Evolutionary conservation across 306 rosid genomes (phyloP), one percentile per base, ranked within the genome.

Genomic region (Lagenaria siceraria): DNA sequence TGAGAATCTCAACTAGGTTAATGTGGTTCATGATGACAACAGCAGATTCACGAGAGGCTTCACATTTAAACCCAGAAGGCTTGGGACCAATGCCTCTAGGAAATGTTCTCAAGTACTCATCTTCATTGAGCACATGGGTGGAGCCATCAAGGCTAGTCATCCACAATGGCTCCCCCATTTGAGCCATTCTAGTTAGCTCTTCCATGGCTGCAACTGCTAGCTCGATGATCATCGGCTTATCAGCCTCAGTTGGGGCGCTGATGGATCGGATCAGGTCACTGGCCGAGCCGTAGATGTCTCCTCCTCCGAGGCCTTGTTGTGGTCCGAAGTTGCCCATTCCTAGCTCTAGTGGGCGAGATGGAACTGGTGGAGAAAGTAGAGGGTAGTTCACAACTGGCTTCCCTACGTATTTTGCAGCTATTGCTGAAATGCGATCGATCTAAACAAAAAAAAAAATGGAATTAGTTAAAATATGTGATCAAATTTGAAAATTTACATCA

Each of bases 131-230:
- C 49, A 89, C 79, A 18, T 83, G 62, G 13, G 82, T 73, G 0
- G 82, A 46, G 5, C 93, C 97, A 68, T 92, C 98, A 2, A 85
- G 86, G 59, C 85, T 86, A 8, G 90, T 88, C 87, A 96, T 80
- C 99, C 99, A 96, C 27, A 96, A 87, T 33, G 99, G 99, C 5
- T 96, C 99, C 0, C 88, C 91, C 87, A 89, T 80, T 63, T 96
- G 99, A 8, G 99, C 98, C 98, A 96, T 92, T 35, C 89, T 86
- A 71, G 83, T 69, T 0, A 96, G 89, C 40, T 96, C 99, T 76
- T 96, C 99, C 97, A 96, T 96, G 7, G 99, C 98, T 12, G 94
- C 90, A 52, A 96, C 98, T 0, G 98, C 99, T 2, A 96, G 96
- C 87, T 96, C 99, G 22, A 96, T 91, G 49, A 92, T 86, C 80